Evolutionary conservation across 306 rosid species (phyloP), one percentile per base, ranked within the genome.

Genomic region (Sechiopsis laciniata): DNA sequence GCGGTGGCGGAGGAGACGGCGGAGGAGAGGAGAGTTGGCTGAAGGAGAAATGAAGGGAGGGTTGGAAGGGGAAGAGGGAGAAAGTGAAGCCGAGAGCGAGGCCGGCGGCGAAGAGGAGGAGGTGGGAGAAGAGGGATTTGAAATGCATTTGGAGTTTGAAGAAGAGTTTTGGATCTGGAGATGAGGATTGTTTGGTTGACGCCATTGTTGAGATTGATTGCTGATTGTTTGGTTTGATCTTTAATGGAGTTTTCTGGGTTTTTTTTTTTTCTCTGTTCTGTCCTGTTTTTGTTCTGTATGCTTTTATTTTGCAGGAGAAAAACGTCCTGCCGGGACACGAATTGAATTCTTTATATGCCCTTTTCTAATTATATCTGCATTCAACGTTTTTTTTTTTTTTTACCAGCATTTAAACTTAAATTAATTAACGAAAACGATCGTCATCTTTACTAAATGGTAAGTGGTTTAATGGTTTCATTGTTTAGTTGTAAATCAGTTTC

Each of bases 71-170:
- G 48, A 83, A 80, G 17, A 42, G 73, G 75, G 84, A 80, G 40
- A 89, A 78, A 0, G 85, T 79, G 77, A 86, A 57, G 19, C 92
- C 99, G 20, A 89, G 65, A 78, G 88, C 81, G 53, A 94, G 67
- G 48, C 88, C 97, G 59, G 79, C 80, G 15, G 83, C 83, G 56
- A 89, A 90, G 57, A 89, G 66, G 0, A 94, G 62, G 50, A 81
- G 22, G 61, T 74, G 60, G 9, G 70, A 63, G 60, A 87, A 29
- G 59, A 83, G 81, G 16, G 77, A 87, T 3, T 84, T 75, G 56
- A 88, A 70, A 29, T 80, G 83, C n/a, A 80, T 51, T 60, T 81
- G 85, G 62, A 77, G 45, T 63, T 52, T 80, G 66, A 81, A 40
- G 3, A 51, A 40, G 2, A 51, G 14, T 14, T 85, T 86, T 6